Evolutionary conservation across 176 grass and related monocot genomes (phyloP).

Genomic region (Ampelocalamus luodianensis): DNA sequence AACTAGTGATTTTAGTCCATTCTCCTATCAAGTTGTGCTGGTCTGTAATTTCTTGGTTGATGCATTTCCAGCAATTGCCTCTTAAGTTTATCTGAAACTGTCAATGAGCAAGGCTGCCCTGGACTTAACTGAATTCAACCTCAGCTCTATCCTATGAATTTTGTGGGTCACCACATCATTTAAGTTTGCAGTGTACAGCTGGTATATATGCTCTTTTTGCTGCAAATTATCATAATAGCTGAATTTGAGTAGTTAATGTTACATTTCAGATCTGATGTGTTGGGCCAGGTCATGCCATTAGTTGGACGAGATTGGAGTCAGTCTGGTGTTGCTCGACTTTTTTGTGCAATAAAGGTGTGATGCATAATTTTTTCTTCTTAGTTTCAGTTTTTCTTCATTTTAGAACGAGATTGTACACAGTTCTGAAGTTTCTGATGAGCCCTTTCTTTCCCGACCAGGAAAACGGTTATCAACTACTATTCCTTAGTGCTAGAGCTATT

Average conservation of each 20-base stretch:
- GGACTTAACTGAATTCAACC: conserved; percentile 23
- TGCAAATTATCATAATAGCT: conserved; percentile 6
- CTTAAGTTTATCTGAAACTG: conserved; percentile 13
- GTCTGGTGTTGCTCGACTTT: conserved; percentile 91
- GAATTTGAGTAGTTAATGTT: conserved; percentile 24
- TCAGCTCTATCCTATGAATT: background rate
- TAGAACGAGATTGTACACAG: conserved; percentile 8
- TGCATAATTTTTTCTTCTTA: background rate
- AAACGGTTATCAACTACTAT: conserved; percentile 98
- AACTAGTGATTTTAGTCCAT: background rate
- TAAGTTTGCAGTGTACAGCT: conserved; percentile 2
- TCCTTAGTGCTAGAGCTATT: conserved; percentile 98
- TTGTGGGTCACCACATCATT: background rate
- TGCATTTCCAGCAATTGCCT: background rate
- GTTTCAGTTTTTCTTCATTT: background rate
- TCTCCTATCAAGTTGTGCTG: conserved; percentile 26
- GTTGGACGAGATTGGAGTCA: conserved; percentile 99
- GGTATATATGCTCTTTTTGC: conserved; percentile 15
- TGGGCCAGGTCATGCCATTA: conserved; percentile 98
- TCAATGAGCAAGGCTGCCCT: background rate
- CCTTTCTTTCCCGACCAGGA: conserved; percentile 65
- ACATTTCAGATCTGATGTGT: conserved; percentile 84
- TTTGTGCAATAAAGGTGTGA: conserved; percentile 90
- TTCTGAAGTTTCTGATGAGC: conserved; percentile 28
- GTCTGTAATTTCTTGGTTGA: conserved; percentile 29